Conservation (phyloP, 1,284 basidiomycete species). For the Trichosporon ovoides region DNA sequence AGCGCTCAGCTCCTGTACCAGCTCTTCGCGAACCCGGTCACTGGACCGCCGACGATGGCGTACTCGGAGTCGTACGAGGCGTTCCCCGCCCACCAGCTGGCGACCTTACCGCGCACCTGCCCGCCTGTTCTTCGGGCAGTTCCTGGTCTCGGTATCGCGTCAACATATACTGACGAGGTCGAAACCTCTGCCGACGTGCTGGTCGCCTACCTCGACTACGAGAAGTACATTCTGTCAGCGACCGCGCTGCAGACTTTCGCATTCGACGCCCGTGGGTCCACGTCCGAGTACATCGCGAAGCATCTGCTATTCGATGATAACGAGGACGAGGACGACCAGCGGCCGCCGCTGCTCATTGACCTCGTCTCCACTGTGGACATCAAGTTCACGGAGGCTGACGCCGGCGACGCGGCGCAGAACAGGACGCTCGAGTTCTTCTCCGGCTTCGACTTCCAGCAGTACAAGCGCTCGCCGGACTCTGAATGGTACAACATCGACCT, state of each 20-base stretch:
- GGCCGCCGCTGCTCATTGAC: slow-evolving; percentile 76
- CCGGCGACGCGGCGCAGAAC: slow-evolving; percentile 55
- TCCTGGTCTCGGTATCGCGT: slow-evolving; percentile 59
- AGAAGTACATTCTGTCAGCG: slow-evolving; percentile 79
- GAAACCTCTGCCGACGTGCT: slow-evolving; percentile 68
- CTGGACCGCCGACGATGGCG: slow-evolving; percentile 73
- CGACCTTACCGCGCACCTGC: slow-evolving; percentile 48
- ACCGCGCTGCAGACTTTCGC: slow-evolving; percentile 86
- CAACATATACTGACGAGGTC: slow-evolving; percentile 66
- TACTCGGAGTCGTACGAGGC: slow-evolving; percentile 85
- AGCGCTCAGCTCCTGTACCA: slow-evolving; percentile 79
- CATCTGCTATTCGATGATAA: slow-evolving; percentile 61
- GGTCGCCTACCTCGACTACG: slow-evolving; percentile 71
- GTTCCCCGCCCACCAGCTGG: slow-evolving; percentile 80
- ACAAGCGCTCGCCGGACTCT: slow-evolving; percentile 60
- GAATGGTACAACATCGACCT: slow-evolving; percentile 71
- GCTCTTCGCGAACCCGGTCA: slow-evolving; percentile 77
- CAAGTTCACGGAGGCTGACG: slow-evolving; percentile 74
- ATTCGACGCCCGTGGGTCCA: slow-evolving; percentile 70
- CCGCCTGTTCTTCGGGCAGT: slow-evolving; percentile 53
- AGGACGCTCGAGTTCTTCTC: slow-evolving; percentile 59
- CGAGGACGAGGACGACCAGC: slow-evolving; percentile 61
- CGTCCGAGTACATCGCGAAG: slow-evolving; percentile 64
- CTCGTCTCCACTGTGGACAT: slow-evolving; percentile 79
- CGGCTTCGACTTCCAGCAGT: slow-evolving; percentile 68